Conservation (phyloP, 2,329 filamentous ascomycete genomes). For the Claviceps pazoutovae region DNA sequence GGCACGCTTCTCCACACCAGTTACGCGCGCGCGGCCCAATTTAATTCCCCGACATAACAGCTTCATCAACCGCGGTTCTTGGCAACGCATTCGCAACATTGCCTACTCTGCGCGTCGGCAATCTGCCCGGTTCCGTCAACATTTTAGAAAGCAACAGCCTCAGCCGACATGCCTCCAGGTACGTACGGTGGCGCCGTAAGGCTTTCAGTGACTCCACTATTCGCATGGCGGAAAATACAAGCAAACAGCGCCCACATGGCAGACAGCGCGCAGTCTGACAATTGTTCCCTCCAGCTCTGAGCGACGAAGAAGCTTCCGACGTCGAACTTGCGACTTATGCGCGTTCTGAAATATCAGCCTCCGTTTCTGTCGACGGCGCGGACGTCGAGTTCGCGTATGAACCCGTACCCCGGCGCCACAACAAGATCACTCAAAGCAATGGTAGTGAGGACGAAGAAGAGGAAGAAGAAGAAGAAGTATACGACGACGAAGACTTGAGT, state of each 20-base stretch:
- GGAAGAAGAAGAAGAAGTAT: no score
- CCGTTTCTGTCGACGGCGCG: slow-evolving; percentile 6
- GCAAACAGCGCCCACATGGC: background rate
- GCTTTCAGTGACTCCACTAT: background rate
- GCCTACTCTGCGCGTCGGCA: background rate
- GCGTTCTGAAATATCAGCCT: slow-evolving; percentile 13
- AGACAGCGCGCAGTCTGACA: background rate
- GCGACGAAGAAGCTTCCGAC: slow-evolving; percentile 23
- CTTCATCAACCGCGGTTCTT: background rate
- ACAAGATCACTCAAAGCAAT: slow-evolving; percentile 13
- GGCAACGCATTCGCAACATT: background rate
- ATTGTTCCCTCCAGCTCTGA: slow-evolving; percentile 20
- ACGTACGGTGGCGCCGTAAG: background rate
- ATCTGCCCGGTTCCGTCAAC: background rate
- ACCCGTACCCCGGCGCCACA: slow-evolving; percentile 4
- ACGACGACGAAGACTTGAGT: slow-evolving; percentile 22
- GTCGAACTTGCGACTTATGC: slow-evolving; percentile 11
- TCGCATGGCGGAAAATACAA: background rate
- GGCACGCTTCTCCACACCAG: background rate
- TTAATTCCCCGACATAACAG: background rate
- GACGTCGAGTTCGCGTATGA: slow-evolving; percentile 3
- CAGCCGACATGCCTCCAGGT: slow-evolving; percentile 5
- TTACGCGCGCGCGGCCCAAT: background rate
- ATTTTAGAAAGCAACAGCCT: no score
- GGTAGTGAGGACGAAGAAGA: slow-evolving; percentile 16